Percentiles rank a stretch among this genome's conserved stretches.
Conservation (phyloP, 163 green algal species). For the Coccomyxa subellipsoidea region DNA sequence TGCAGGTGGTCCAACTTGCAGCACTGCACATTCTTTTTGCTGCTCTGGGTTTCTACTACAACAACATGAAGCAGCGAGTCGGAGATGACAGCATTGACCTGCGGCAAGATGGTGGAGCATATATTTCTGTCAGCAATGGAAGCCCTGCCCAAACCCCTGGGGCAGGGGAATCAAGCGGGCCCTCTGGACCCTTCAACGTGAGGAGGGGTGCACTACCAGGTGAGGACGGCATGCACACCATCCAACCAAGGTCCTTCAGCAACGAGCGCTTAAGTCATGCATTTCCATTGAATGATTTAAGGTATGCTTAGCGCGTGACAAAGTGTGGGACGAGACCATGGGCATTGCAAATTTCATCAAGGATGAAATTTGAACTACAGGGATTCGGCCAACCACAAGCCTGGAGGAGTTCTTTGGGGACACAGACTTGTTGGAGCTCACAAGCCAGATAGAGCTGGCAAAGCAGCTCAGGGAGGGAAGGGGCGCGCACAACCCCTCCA, state of each 20-base stretch:
- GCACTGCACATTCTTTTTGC: slow-evolving; percentile 21
- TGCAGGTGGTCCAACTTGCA: slow-evolving; percentile 23
- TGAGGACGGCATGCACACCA: not conserved
- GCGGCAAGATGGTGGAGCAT: not conserved
- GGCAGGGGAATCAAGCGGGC: not conserved
- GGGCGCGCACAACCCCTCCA: not conserved
- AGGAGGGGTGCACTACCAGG: not conserved
- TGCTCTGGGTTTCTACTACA: slow-evolving; percentile 8
- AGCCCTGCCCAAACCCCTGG: not conserved
- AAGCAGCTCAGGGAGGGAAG: not conserved
- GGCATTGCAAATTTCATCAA: too few relatives aligned
- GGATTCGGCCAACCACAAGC: not conserved
- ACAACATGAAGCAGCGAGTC: not conserved
- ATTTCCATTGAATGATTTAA: too few relatives aligned
- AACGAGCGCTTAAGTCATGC: too few relatives aligned
- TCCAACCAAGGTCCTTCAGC: too few relatives aligned
- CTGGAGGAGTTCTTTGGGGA: not conserved
- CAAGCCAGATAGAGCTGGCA: not conserved
- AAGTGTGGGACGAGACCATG: too few relatives aligned
- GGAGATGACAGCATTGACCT: not conserved
- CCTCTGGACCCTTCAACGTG: not conserved
- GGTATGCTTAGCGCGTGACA: too few relatives aligned
- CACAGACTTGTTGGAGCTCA: not conserved
- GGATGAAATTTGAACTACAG: not conserved
- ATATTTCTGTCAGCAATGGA: not conserved